These are phyloP conservation scores for Tuber calosporum DNA, from an alignment of 495 filamentous ascomycete genomes.

Conservation along the genomic window DNA sequence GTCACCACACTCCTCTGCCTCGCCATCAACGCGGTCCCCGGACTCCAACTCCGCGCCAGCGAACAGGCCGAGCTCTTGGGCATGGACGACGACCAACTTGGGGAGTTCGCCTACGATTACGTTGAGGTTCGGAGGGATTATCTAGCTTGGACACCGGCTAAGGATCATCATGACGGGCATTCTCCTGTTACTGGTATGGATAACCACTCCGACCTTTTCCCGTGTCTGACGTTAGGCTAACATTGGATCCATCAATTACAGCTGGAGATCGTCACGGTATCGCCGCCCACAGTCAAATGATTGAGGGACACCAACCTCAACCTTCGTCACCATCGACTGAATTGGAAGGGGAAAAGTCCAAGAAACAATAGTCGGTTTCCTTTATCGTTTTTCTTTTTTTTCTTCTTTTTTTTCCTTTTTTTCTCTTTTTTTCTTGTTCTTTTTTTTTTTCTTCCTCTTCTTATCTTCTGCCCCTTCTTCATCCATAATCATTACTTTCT, in stretches of 20 bases:
- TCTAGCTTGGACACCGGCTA: constrained; percentile 90
- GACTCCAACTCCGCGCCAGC: constrained; percentile 81
- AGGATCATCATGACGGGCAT: constrained; percentile 56
- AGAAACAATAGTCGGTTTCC: constrained; percentile 29
- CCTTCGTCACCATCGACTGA: neutral
- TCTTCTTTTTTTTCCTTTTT: constrained; percentile 7
- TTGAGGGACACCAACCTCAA: constrained; percentile 29
- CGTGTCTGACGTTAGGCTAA: neutral
- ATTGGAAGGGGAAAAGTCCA: constrained; percentile 16
- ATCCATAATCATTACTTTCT: neutral
- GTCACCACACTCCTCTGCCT: constrained; percentile 78
- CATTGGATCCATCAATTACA: neutral
- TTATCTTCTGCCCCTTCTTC: neutral
- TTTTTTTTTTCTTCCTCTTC: constrained; percentile 8
- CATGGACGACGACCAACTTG: constrained; percentile 98
- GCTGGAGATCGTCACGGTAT: constrained; percentile 47
- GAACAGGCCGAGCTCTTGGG: constrained; percentile 96
- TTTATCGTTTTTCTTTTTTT: constrained; percentile 13
- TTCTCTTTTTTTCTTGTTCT: constrained; percentile 16
- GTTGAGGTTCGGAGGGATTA: constrained; percentile 97
- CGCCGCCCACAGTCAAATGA: constrained; percentile 41
- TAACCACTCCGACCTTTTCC: constrained; percentile 1
- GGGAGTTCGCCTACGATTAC: constrained; percentile 98
- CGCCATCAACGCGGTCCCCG: constrained; percentile 77
- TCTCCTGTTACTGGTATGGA: constrained; percentile 46